Conservation (phyloP, 2,329 filamentous ascomycete species). For the Penicillium sp. region DNA sequence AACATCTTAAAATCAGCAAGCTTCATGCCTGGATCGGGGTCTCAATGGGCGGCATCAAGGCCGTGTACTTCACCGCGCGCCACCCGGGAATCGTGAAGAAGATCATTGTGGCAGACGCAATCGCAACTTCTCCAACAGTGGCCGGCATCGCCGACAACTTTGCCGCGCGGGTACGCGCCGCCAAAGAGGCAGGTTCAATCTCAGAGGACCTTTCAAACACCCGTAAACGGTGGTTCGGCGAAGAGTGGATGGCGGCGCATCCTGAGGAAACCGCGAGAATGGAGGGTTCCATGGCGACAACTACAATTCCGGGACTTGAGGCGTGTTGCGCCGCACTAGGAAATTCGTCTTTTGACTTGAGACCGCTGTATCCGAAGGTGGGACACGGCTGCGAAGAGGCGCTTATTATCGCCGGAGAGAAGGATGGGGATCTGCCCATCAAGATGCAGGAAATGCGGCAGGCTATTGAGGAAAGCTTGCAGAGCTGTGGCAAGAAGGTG, state of each 20-base stretch:
- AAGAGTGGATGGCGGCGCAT: constrained; percentile 36
- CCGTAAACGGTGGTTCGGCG: constrained; percentile 43
- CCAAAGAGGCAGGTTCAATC: constrained; percentile 31
- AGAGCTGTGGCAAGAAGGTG: constrained; percentile 6
- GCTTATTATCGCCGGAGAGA: constrained; percentile 41
- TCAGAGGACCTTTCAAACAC: constrained; percentile 31
- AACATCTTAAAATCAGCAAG: constrained; percentile 23
- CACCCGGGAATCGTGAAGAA: constrained; percentile 39
- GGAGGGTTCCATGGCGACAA: constrained; percentile 35
- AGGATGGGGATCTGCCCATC: constrained; percentile 41
- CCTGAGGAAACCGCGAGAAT: constrained; percentile 37
- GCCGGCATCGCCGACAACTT: constrained; percentile 38
- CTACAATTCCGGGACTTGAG: constrained; percentile 42
- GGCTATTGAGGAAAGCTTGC: constrained; percentile 27
- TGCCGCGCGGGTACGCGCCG: constrained; percentile 33
- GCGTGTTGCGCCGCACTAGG: constrained; percentile 41
- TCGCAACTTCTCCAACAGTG: constrained; percentile 38
- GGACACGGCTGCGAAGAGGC: constrained; percentile 35
- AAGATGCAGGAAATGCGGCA: constrained; percentile 40
- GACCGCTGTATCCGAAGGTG: constrained; percentile 30
- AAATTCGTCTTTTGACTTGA: constrained; percentile 39
- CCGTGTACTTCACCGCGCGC: constrained; percentile 38
- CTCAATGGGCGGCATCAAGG: constrained; percentile 45
- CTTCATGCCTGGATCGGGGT: constrained; percentile 43
- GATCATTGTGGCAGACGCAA: constrained; percentile 42